phyloP scores from a whole-genome alignment of 768 basidiomycete species.

The Mycena alexandri region DNA sequence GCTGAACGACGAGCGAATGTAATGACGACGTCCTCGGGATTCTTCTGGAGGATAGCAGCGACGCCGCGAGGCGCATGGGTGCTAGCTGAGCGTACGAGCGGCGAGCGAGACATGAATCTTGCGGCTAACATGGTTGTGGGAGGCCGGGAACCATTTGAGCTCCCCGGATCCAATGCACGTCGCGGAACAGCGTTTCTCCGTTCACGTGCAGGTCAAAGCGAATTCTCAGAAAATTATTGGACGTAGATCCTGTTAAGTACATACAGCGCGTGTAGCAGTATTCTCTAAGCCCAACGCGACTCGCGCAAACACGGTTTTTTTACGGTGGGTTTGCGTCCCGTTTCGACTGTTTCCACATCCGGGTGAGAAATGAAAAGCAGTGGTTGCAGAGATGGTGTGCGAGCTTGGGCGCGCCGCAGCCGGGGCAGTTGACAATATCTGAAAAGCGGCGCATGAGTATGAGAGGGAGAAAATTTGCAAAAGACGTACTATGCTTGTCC shows the following conservation, averaged over 20 bases:
- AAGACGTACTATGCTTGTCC: constrained; percentile 86
- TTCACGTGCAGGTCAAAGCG: constrained; percentile 7
- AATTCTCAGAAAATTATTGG: background rate
- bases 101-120: constrained; percentile 35
- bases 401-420: constrained; percentile 89
- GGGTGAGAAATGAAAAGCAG: constrained; percentile 80
- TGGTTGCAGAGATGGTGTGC: constrained; percentile 88
- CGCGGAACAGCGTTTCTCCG: constrained; percentile 16
- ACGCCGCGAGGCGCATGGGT: constrained; percentile 61
- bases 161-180: constrained; percentile 5
- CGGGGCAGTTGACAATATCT: constrained; percentile 95
- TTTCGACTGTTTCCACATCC: constrained; percentile 70
- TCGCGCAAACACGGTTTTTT: constrained; percentile 11
- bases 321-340: constrained; percentile 37
- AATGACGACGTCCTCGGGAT: constrained; percentile 88
- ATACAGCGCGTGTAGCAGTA: constrained; percentile 17
- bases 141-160: constrained; percentile 34
- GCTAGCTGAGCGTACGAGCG: constrained; percentile 54
- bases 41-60: constrained; percentile 72
- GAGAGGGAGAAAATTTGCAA: constrained; percentile 12
- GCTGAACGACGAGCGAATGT: constrained; percentile 92
- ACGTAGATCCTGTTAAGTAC: constrained; percentile 3
- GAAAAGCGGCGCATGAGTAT: constrained; percentile 23
- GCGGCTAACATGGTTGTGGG: constrained; percentile 33
- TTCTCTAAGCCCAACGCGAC: background rate